phyloP scores from a whole-genome alignment of 352 stramenopile genomes.

The Phytopythium litorale region DNA sequence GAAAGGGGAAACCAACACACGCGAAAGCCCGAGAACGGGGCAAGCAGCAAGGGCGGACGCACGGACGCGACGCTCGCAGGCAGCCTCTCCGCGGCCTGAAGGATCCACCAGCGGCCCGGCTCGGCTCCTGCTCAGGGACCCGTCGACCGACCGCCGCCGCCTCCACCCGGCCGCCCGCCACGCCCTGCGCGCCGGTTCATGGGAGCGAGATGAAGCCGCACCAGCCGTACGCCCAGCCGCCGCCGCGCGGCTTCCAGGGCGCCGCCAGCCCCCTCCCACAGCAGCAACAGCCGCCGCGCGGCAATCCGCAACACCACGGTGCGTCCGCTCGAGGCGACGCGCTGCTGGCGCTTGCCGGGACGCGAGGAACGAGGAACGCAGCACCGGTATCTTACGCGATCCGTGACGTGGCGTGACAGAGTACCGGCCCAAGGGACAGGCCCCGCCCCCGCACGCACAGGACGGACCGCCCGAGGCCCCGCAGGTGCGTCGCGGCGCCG shows the following conservation, averaged over 20 bases:
- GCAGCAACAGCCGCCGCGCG: conserved; percentile 26
- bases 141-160: no score
- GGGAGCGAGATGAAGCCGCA: conserved; percentile 53
- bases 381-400: background rate
- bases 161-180: background rate
- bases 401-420: conserved; percentile 12
- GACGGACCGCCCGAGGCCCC: conserved; percentile 15
- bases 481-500: conserved; percentile 10
- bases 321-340: background rate
- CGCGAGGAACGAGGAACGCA: background rate
- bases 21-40: background rate
- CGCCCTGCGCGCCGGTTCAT: conserved; percentile 21
- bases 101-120: background rate
- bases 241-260: conserved; percentile 24
- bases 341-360: background rate
- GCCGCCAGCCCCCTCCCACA: conserved; percentile 13
- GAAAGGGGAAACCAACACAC: background rate
- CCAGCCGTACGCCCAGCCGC: conserved; percentile 26
- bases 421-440: conserved; percentile 33
- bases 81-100: background rate
- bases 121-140: no score
- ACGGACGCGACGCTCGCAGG: conserved; percentile 1
- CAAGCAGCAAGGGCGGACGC: conserved; percentile 2
- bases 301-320: conserved; percentile 39
- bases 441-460: conserved; percentile 16